These are phyloP conservation scores for Citrullus colocynthis DNA, from an alignment of 306 rosid species.

Conservation along the genomic window DNA sequence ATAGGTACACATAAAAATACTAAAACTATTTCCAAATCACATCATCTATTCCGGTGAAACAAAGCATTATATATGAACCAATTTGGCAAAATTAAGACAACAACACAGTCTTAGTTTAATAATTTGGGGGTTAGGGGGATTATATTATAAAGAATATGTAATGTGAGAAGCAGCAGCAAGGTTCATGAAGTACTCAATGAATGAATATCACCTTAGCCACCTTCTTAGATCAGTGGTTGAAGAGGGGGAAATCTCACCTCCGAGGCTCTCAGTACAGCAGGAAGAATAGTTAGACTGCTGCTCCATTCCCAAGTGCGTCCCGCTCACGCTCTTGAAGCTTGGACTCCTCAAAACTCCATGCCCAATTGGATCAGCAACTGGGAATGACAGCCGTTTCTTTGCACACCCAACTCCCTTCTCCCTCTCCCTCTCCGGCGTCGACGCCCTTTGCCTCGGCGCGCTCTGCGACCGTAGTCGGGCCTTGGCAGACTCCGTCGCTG, in stretches of 20 bases:
- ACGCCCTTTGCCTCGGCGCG: constrained; percentile 82
- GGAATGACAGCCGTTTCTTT: constrained; percentile 77
- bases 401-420: constrained; percentile 38
- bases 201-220: constrained; percentile 54
- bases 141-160: neutral
- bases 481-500: constrained; percentile 91
- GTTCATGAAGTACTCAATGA: too few relatives aligned
- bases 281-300: constrained; percentile 87
- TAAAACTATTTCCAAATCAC: neutral
- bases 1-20: neutral
- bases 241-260: constrained; percentile 90
- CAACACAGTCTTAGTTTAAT: neutral
- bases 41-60: neutral
- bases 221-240: constrained; percentile 76
- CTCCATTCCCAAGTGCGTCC: constrained; percentile 26
- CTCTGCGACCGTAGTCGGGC: constrained; percentile 82
- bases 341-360: constrained; percentile 77
- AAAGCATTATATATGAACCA: neutral
- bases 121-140: neutral
- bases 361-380: constrained; percentile 38
- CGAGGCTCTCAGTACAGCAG: constrained; percentile 78
- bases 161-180: too few relatives aligned
- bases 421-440: constrained; percentile 78
- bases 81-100: neutral
- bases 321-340: constrained; percentile 77